These are phyloP conservation scores for Colletotrichum trifolii DNA, from an alignment of 2,329 filamentous ascomycete genomes.

Conservation along the genomic window DNA sequence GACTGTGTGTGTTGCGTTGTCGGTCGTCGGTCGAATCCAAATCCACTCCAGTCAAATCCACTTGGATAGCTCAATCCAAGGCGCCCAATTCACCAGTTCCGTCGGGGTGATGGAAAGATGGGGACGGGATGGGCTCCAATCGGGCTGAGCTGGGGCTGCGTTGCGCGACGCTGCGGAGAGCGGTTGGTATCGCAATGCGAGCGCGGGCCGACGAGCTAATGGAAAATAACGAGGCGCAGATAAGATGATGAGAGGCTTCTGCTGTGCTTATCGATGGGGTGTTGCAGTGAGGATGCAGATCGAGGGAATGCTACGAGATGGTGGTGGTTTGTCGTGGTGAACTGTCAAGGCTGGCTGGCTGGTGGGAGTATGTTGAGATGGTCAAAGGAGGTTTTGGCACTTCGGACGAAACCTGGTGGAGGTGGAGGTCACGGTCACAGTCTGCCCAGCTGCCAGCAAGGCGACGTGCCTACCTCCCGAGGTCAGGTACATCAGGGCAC, in stretches of 20 bases:
- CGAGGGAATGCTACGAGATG: constrained; percentile 22
- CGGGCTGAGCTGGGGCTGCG: constrained; percentile 15
- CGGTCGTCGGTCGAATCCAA: constrained; percentile 20
- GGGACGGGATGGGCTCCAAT: constrained; percentile 29
- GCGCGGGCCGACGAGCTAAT: constrained; percentile 1
- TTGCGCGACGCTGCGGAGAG: constrained; percentile 12
- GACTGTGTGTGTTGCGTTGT: constrained; percentile 1
- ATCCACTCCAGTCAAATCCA: constrained; percentile 6
- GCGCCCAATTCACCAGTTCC: background rate
- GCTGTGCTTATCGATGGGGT: background rate
- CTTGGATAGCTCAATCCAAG: background rate
- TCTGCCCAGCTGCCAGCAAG: no score
- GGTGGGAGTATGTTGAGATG: constrained; percentile 10
- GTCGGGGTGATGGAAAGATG: constrained; percentile 1
- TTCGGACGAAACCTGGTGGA: constrained; percentile 36
- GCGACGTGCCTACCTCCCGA: no score
- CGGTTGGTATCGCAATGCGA: constrained; percentile 7
- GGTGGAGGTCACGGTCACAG: constrained; percentile 10
- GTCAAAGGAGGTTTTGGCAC: constrained; percentile 36
- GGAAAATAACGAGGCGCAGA: constrained; percentile 12
- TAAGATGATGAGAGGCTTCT: constrained; percentile 1
- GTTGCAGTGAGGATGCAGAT: constrained; percentile 25
- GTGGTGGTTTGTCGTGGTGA: constrained; percentile 21
- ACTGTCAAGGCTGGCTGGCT: constrained; percentile 20
- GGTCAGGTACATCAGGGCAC: no score